Base-by-base conservation (phyloP, 2,329 filamentous ascomycete species). In the Monilinia fructigena region DNA sequence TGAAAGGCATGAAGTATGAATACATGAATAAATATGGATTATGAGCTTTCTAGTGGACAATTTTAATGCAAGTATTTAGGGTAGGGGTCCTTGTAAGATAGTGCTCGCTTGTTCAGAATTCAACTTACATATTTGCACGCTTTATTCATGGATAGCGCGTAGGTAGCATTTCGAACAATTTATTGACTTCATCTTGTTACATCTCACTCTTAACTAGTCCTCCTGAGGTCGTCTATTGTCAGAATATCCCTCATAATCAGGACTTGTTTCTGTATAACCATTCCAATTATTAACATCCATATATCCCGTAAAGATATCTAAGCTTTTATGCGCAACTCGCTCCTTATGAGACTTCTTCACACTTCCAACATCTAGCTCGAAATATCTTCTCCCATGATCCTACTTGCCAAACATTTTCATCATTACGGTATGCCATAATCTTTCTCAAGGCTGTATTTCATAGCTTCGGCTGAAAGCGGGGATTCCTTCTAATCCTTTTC, bases 21-120 rank as follows among this genome's bases (percentile, higher is more conserved):
- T 66, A 66, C 26, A 23, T 31, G 68, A 54, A 55, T 23, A 63
- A 55, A 16, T 63, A 55, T 31, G 23, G 23, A 45, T 31, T 20
- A 3, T 48, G 4, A 60, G 28, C 28, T 16, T 48, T 38, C 28
- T 60, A 7, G 4, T 18, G 18, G 28, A 1, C 7, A 38, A 12
- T 0, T 8, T 60, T 35, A 14, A n/a, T 38, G 3, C 20, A 18
- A 12, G 20, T 26, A 14, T 3, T 38, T 3, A 1, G 45, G 45
- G 7, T 48, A 4, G 10, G 10, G 8, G n/a, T 10, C 18, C 5
- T 20, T 6, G 12, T 18, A 38, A 3, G 8, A 38, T 38, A 38
- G 7, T 38, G 20, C 20, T 23, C 26, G 14, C 38, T 47, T 14
- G 4, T 10, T 3, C 2, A 12, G 11, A 2, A 20, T 23, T 42